These are phyloP conservation scores for Vaccinium macrocarpon DNA, from an alignment of 148 eudicot species.

Conservation along the genomic window DNA sequence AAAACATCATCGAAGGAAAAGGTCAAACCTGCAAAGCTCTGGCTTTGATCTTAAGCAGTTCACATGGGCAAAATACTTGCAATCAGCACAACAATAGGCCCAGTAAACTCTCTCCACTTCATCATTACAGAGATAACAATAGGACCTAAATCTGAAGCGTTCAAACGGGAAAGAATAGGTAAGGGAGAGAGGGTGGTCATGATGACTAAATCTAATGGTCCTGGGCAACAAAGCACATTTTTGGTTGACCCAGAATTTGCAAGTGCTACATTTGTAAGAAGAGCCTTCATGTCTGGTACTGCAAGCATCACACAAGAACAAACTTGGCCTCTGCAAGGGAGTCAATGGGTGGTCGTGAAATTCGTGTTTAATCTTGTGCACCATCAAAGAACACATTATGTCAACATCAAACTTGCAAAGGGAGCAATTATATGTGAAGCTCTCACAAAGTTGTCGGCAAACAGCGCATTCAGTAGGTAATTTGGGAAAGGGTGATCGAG, in stretches of 20 bases:
- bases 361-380: neutral
- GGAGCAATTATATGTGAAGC: neutral
- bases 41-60: neutral
- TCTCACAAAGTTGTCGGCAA: neutral
- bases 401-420: neutral
- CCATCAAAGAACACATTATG: neutral
- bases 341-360: neutral
- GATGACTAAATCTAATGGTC: neutral
- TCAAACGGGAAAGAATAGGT: neutral
- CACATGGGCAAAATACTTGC: slow-evolving; percentile 11
- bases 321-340: neutral
- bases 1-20: too few relatives aligned
- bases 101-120: neutral
- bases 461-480: neutral
- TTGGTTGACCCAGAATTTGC: slow-evolving; percentile 3
- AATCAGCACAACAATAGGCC: neutral
- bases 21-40: neutral
- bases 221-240: neutral
- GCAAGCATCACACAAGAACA: slow-evolving; percentile 8
- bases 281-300: neutral
- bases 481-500: too few relatives aligned
- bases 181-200: neutral
- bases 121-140: neutral
- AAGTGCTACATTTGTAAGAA: neutral
- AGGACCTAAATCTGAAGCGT: neutral